phyloP scores from a whole-genome alignment of 305 asterid genomes.

The Fraxinus ornus region DNA sequence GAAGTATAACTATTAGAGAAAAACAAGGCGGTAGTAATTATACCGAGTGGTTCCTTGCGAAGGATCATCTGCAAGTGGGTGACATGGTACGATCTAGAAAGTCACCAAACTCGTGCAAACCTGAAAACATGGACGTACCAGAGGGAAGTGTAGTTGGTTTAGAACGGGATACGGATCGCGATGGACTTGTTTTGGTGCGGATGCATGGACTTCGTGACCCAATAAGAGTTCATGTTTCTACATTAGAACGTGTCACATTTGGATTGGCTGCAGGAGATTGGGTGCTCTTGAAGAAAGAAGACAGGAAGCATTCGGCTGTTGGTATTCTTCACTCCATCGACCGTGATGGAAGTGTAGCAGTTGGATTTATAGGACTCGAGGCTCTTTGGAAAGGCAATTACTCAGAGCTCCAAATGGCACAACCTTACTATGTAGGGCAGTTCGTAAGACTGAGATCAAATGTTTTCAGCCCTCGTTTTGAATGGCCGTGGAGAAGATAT shows the following conservation, averaged over 20 bases:
- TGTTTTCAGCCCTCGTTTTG: slow-evolving; percentile 65
- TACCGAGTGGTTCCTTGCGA: slow-evolving; percentile 77
- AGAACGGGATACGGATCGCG: slow-evolving; percentile 62
- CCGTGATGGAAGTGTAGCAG: slow-evolving; percentile 66
- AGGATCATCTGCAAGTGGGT: slow-evolving; percentile 77
- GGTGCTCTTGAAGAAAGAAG: slow-evolving; percentile 70
- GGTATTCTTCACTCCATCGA: slow-evolving; percentile 69
- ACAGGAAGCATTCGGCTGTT: slow-evolving; percentile 66
- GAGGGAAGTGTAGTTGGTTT: slow-evolving; percentile 79
- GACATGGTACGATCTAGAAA: slow-evolving; percentile 82
- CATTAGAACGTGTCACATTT: slow-evolving; percentile 76
- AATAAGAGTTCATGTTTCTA: slow-evolving; percentile 54
- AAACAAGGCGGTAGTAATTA: slow-evolving; percentile 53
- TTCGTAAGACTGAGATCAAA: slow-evolving; percentile 66
- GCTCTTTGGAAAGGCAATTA: slow-evolving; percentile 70
- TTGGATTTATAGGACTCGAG: slow-evolving; percentile 73
- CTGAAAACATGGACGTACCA: slow-evolving; percentile 70
- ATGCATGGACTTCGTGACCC: slow-evolving; percentile 86
- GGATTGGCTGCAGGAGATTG: slow-evolving; percentile 89
- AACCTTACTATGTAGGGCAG: slow-evolving; percentile 63
- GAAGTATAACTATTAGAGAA: slow-evolving; percentile 49
- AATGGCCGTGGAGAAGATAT: slow-evolving; percentile 71
- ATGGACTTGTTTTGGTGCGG: slow-evolving; percentile 74
- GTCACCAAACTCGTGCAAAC: slow-evolving; percentile 55
- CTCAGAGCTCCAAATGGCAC: slow-evolving; percentile 81